These are phyloP conservation scores for Geotrichum carabidarum DNA, from an alignment of 1,139 yeast genomes.

Conservation along the genomic window DNA sequence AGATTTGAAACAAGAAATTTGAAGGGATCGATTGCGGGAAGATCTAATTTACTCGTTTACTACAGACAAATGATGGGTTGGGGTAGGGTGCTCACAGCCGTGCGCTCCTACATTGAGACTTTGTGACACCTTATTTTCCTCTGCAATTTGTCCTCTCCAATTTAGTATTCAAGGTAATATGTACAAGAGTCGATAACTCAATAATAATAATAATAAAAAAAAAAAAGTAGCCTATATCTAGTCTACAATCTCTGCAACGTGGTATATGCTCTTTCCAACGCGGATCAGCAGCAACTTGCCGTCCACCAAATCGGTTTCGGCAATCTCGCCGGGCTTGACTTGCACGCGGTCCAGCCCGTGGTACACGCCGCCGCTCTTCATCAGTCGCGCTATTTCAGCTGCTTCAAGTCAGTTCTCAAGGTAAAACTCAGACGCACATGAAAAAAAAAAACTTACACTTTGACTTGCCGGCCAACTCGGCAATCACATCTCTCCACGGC, in stretches of 20 bases:
- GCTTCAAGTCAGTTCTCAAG: slow-evolving; percentile 31
- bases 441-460: slow-evolving; percentile 36
- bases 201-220: background rate
- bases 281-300: slow-evolving; percentile 59
- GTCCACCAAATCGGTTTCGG: slow-evolving; percentile 44
- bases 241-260: slow-evolving; percentile 22
- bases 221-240: background rate
- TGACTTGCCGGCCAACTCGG: slow-evolving; percentile 41
- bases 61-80: too few relatives aligned
- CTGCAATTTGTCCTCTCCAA: background rate
- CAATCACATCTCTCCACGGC: slow-evolving; percentile 38
- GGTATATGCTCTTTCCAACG: slow-evolving; percentile 52
- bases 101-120: too few relatives aligned
- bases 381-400: slow-evolving; percentile 56
- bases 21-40: too few relatives aligned
- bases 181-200: background rate
- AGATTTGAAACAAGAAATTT: too few relatives aligned
- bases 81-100: too few relatives aligned
- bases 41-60: too few relatives aligned
- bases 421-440: too few relatives aligned
- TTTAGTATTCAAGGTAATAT: background rate
- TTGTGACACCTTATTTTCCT: too few relatives aligned
- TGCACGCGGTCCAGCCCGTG: slow-evolving; percentile 58
- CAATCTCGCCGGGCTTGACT: slow-evolving; percentile 49
- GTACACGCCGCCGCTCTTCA: slow-evolving; percentile 69